A percentile compares a stretch with the other conserved stretches of the same genome.
Conservation (phyloP, 2,329 filamentous ascomycete genomes). For the Colletotrichum brevisporum region DNA sequence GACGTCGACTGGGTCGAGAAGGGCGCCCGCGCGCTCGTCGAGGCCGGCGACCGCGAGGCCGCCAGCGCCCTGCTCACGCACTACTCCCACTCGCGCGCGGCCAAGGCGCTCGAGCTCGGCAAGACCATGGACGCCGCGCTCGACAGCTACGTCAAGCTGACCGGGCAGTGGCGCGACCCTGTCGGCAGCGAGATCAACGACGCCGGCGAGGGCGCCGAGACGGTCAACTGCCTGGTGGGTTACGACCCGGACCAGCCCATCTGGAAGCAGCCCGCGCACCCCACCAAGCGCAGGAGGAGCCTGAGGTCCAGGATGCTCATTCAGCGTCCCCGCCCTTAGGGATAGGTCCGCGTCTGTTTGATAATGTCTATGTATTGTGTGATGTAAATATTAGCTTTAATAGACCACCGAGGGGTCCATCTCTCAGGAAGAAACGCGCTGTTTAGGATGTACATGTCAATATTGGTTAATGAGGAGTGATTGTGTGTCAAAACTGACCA, state of each 20-base stretch:
- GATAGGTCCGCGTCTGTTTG: neutral
- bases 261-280: slow-evolving; percentile 36
- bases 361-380: neutral
- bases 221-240: slow-evolving; percentile 52
- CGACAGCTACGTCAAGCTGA: slow-evolving; percentile 46
- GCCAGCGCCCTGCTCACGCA: slow-evolving; percentile 43
- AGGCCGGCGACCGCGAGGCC: slow-evolving; percentile 40
- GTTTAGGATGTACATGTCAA: no score
- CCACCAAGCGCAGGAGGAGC: slow-evolving; percentile 12
- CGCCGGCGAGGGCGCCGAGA: slow-evolving; percentile 49
- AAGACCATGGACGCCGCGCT: slow-evolving; percentile 42
- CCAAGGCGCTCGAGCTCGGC: slow-evolving; percentile 44
- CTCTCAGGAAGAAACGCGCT: no score
- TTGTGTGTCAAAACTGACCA: no score
- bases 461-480: no score
- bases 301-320: slow-evolving; percentile 22
- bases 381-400: neutral
- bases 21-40: slow-evolving; percentile 41
- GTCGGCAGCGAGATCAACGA: slow-evolving; percentile 51
- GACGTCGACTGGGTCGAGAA: slow-evolving; percentile 45
- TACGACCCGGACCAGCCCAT: slow-evolving; percentile 46
- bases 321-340: slow-evolving; percentile 7
- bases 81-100: slow-evolving; percentile 44
- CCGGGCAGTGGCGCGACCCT: slow-evolving; percentile 44
- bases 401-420: neutral